Conservation (phyloP, 2,329 filamentous ascomycete species). For the Hymenoscyphus linearis region DNA sequence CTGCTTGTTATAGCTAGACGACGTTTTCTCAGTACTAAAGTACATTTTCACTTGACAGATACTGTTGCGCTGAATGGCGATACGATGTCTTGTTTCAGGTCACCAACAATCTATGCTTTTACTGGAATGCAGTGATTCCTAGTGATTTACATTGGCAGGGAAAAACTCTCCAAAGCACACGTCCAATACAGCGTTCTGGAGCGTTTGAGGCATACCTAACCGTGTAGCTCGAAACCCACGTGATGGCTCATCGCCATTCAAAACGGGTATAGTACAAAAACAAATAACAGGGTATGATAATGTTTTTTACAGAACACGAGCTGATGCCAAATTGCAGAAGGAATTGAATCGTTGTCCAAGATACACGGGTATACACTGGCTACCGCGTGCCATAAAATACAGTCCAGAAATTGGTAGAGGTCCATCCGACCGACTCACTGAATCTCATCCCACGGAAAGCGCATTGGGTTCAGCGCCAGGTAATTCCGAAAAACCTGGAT, state of each 20-base stretch:
- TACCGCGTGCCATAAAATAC: background rate
- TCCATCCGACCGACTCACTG: too few relatives aligned
- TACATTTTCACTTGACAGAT: too few relatives aligned
- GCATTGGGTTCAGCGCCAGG: slow-evolving; percentile 22
- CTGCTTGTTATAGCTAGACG: too few relatives aligned
- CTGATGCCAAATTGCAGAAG: background rate
- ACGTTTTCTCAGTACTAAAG: too few relatives aligned
- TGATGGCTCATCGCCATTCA: background rate
- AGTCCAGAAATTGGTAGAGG: background rate
- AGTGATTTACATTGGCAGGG: too few relatives aligned
- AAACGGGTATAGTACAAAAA: background rate
- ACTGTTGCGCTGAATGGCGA: too few relatives aligned
- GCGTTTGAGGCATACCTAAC: background rate
- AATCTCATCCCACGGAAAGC: background rate
- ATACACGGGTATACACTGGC: background rate
- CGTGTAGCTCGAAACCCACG: background rate
- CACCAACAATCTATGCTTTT: too few relatives aligned
- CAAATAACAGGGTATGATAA: background rate
- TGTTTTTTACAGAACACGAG: background rate
- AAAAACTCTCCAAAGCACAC: too few relatives aligned
- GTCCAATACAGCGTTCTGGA: background rate
- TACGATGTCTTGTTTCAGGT: too few relatives aligned
- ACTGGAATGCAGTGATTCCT: too few relatives aligned
- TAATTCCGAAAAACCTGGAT: slow-evolving; percentile 31
- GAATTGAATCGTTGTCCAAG: background rate